A percentile compares a stretch with the other conserved stretches of the same genome.
phyloP scores from a whole-genome alignment of 2,329 filamentous ascomycete genomes.

The Penicillium polonicum region DNA sequence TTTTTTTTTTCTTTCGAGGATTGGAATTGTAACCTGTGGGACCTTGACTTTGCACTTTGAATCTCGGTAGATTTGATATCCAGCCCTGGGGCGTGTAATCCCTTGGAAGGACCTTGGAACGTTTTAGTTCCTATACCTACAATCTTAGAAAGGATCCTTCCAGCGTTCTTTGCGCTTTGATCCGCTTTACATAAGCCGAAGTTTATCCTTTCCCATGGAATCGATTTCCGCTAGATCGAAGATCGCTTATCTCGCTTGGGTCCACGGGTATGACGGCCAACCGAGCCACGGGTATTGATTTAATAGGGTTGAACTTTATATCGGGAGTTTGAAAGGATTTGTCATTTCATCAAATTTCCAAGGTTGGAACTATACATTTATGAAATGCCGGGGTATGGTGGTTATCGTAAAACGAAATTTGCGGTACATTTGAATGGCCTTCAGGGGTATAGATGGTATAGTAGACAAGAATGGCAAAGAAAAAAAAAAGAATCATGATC shows the following conservation, averaged over 20 bases:
- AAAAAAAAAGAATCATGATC: conserved; percentile 3
- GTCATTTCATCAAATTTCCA: background rate
- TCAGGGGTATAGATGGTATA: conserved; percentile 1
- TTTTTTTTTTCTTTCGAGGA: too few species aligned
- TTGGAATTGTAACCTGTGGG: too few species aligned
- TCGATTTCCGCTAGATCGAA: background rate
- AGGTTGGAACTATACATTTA: background rate
- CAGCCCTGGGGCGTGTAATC: too few species aligned
- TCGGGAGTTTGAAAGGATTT: background rate
- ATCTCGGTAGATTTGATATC: too few species aligned
- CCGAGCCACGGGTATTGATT: background rate
- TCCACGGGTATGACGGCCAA: background rate
- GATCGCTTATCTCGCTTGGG: conserved; percentile 3
- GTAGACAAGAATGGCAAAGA: background rate
- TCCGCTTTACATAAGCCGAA: background rate
- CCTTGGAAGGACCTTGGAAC: too few species aligned
- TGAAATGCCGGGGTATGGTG: background rate
- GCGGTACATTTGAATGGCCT: background rate
- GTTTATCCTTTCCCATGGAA: background rate
- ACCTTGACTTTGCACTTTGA: too few species aligned
- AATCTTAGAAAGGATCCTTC: too few species aligned
- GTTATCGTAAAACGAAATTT: background rate
- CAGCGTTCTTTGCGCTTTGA: background rate
- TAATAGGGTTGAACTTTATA: background rate
- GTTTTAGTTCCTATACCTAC: too few species aligned